Conservation (phyloP, 2,329 filamentous ascomycete species). For the Fusarium caatingaense region DNA sequence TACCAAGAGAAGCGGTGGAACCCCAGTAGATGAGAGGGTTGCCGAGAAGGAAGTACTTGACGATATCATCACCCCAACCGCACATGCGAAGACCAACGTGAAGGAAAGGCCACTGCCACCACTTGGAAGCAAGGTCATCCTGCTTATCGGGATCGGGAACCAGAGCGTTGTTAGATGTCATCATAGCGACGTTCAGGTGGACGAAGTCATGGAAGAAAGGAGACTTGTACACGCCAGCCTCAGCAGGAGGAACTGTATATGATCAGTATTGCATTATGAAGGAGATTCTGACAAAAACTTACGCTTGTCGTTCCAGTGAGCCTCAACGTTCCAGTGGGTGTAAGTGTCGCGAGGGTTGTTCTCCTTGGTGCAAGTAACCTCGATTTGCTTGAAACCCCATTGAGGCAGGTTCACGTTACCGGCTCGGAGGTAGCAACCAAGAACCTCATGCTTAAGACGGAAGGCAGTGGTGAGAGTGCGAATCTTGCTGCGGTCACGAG, state of each 20-base stretch:
- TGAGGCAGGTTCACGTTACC: slow-evolving; percentile 97
- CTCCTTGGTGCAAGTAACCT: slow-evolving; percentile 92
- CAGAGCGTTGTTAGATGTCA: slow-evolving; percentile 99
- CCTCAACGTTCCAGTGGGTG: slow-evolving; percentile 99
- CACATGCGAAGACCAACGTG: slow-evolving; percentile 98
- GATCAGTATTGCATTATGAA: slow-evolving; percentile 19
- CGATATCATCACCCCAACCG: slow-evolving; percentile 92
- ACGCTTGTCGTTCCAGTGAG: slow-evolving; percentile 93
- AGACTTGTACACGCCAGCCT: slow-evolving; percentile 93
- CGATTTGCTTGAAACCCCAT: slow-evolving; percentile 99
- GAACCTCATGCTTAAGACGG: slow-evolving; percentile 81
- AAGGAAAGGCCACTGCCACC: slow-evolving; percentile 98
- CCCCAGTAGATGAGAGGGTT: slow-evolving; percentile 98
- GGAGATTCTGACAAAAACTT: slow-evolving; percentile 56
- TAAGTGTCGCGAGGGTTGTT: slow-evolving; percentile 94
- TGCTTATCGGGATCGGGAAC: slow-evolving; percentile 99
- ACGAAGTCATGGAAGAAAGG: slow-evolving; percentile 98
- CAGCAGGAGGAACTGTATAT: slow-evolving; percentile 80
- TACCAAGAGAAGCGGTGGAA: slow-evolving; percentile 80
- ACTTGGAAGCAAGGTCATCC: slow-evolving; percentile 94
- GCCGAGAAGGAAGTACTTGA: slow-evolving; percentile 98
- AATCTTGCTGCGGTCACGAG: slow-evolving; percentile 83
- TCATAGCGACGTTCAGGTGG: slow-evolving; percentile 98
- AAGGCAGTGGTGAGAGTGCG: slow-evolving; percentile 94
- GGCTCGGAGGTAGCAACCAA: slow-evolving; percentile 94